phyloP scores from a whole-genome alignment of 441 rosid species.

The Croton laevigatus region DNA sequence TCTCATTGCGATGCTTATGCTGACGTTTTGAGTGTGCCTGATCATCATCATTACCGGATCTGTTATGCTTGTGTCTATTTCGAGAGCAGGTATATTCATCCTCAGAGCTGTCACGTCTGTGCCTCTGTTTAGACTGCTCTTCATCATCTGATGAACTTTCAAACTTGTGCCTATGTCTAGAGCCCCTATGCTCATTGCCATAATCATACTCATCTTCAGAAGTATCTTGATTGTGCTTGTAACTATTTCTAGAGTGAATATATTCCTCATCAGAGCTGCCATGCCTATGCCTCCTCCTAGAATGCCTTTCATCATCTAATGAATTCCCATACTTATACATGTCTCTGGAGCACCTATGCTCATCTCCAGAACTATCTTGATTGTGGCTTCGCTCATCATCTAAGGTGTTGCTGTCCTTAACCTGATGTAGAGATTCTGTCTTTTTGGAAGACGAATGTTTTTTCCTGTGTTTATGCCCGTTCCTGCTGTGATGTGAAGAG shows the following conservation, averaged over 20 bases:
- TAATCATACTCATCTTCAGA: conserved; percentile 10
- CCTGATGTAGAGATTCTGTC: conserved; percentile 36
- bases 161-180: too few species aligned
- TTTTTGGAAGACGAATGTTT: conserved; percentile 56
- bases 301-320: conserved; percentile 31
- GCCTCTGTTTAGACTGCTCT: too few species aligned
- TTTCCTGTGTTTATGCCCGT: conserved; percentile 47
- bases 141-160: too few species aligned
- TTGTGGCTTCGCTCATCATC: conserved; percentile 33
- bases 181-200: too few species aligned
- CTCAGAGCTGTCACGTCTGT: conserved; percentile 12
- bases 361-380: conserved; percentile 29
- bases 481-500: conserved; percentile 39
- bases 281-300: conserved; percentile 24
- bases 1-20: conserved; percentile 23
- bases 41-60: conserved; percentile 20
- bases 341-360: conserved; percentile 21
- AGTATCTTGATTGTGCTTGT: conserved; percentile 21
- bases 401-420: conserved; percentile 33
- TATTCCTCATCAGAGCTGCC: conserved; percentile 21
- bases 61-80: background rate
- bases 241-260: conserved; percentile 7
- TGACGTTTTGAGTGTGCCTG: conserved; percentile 5
- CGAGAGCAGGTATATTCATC: too few species aligned
- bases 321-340: conserved; percentile 24